Base-by-base conservation (phyloP, 441 rosid species). In the Pelargonium cotyledonis region DNA sequence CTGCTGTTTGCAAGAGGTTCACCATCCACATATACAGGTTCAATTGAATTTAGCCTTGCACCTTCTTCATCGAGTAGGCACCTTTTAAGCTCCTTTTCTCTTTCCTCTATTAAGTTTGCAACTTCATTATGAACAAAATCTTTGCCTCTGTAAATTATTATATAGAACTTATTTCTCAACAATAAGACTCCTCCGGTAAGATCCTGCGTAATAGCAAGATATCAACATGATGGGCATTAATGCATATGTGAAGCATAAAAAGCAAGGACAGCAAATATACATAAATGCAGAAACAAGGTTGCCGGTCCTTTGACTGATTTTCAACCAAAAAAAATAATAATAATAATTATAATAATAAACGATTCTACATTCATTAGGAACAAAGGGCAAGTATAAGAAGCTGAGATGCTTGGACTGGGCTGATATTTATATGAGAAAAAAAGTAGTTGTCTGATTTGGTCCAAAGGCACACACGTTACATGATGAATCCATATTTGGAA, bases 171-270 rank as follows among this genome's bases (percentile, higher is more conserved):
- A 72, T 92, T 86, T 16, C 97, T 86, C 46, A 89, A 85, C 64
- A 92, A 75, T 77, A 92, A 66, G 77, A 86, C 79, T 70, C 96
- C 97, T 70, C 97, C 96, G 5, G 96, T 92, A 63, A 89, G 95
- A 75, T 58, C 3, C 97, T 89, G 92, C 66, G n/a, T n/a, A n/a
- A n/a, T 18, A 57, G 61, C 51, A 55, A 66, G 35, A 76, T 53
- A 68, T 62, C 73, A 67, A 62, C 5, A 46, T 46, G 11, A 46
- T 46, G 51, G 2, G 12, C 2, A 46, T 46, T 19, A 18, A 55
- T 53, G 16, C 18, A 79, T 57, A 75, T n/a, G 61, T 8, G n/a
- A 15, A 29, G 49, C n/a, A 47, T 8, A 46, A 9, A 46, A 43
- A 55, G 66, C 46, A 41, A 8, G 8, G 11, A 46, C 8, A 46